Evolutionary conservation across 768 basidiomycete genomes (phyloP), one percentile per base, ranked within the genome.

Genomic region (Psilocybe cubensis): DNA sequence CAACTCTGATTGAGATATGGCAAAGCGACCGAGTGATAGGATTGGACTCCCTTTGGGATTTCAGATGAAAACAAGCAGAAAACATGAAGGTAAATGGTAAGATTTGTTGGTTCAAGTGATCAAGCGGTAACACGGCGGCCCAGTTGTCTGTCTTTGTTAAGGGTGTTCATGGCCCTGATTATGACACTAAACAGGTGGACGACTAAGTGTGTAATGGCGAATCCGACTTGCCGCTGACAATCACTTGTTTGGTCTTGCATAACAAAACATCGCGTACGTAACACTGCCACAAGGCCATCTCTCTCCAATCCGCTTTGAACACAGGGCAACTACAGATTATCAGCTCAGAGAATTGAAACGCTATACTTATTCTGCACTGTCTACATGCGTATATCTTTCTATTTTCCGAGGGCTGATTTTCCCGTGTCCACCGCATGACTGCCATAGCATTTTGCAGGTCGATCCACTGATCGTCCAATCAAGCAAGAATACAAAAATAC

Each of bases 391-490:
- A 24, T 55, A 12, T n/a, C 33, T 41, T 49, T 25, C 40, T 55
- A 12, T n/a, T 25, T 41, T 49, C 35, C 40, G 28, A 50, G 41
- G 35, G 12, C 40, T 27, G 41, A 44, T 21, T 21, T 27, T 18
- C 52, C 56, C 51, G 51, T 44, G 50, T 42, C 28, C 31, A 43
- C 56, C 55, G 47, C 40, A 50, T 56, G 18, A 43, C 21, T 42
- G 46, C 35, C 45, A 55, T n/a, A 29, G 42, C 10, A 7, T 7
- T 31, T 20, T 38, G 28, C 42, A 35, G 44, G 21, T 41, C 18
- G 42, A 51, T 50, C 48, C 48, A 35, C 10, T 27, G 23, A 54
- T 48, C 38, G 14, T 18, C 56, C 56, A 25, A 45, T 57, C 40
- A 24, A 50, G 40, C 28, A 21, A 25, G 29, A 20, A 40, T 47